Evolutionary conservation across 2,329 filamentous ascomycete species (phyloP).

Genomic region (Helotiales sp.): DNA sequence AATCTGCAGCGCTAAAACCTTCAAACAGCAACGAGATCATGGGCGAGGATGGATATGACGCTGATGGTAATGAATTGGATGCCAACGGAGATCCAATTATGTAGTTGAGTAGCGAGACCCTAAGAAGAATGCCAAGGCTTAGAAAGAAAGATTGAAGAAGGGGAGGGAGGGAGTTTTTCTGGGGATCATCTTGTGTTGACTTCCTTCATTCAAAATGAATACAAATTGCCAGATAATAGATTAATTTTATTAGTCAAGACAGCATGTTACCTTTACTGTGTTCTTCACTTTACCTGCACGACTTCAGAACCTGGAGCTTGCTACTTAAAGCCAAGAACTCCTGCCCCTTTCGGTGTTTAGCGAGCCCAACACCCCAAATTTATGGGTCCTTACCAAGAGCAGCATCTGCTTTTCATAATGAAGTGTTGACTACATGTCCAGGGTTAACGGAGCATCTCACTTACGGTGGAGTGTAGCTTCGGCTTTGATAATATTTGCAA

Average conservation of each 20-base stretch:
- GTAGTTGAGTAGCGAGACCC: slow-evolving; percentile 10
- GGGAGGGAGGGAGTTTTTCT: neutral
- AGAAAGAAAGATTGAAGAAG: neutral
- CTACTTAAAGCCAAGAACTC: neutral
- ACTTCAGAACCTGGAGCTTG: neutral
- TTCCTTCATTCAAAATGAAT: neutral
- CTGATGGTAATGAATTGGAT: slow-evolving; percentile 4
- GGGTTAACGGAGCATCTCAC: too few species aligned
- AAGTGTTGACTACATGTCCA: too few species aligned
- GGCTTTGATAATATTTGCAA: too few species aligned
- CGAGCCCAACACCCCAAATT: too few species aligned
- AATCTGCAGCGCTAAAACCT: too few species aligned
- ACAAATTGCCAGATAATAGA: neutral
- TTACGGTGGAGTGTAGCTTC: too few species aligned
- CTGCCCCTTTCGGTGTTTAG: too few species aligned
- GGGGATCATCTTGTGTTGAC: neutral
- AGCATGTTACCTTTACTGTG: neutral
- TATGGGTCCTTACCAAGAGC: too few species aligned
- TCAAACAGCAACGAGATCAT: too few species aligned
- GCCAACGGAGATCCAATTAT: neutral
- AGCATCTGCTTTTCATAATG: too few species aligned
- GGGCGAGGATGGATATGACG: slow-evolving; percentile 4
- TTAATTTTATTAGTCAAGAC: neutral
- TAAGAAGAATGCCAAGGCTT: slow-evolving; percentile 5
- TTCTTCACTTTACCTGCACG: too few species aligned